Percentiles rank a stretch among this genome's conserved stretches.
These are phyloP conservation scores for Cynanchum wilfordii DNA, from an alignment of 257 asterid genomes.

Conservation along the genomic window DNA sequence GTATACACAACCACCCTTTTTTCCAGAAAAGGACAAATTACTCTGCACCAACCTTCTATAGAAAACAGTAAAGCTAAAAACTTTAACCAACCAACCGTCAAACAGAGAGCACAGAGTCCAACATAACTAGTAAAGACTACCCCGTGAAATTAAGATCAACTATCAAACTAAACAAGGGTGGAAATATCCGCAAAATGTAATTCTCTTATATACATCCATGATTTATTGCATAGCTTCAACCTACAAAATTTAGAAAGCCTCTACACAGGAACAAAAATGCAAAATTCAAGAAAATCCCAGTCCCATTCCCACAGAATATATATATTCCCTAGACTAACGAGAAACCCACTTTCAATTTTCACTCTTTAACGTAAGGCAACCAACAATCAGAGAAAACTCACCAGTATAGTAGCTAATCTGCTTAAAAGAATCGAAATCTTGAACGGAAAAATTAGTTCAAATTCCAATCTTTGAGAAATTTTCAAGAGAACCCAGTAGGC, in stretches of 20 bases:
- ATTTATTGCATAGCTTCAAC: not conserved
- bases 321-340: too few relatives aligned
- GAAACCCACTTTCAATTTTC: slow-evolving; percentile 3
- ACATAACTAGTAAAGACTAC: not conserved
- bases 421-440: not conserved
- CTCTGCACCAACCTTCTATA: not conserved
- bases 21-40: not conserved
- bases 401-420: slow-evolving; percentile 19
- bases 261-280: not conserved
- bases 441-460: not conserved
- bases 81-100: not conserved
- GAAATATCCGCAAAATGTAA: not conserved
- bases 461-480: not conserved
- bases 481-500: not conserved
- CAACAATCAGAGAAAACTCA: slow-evolving; percentile 9
- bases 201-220: too few relatives aligned
- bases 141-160: not conserved
- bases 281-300: not conserved
- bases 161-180: not conserved
- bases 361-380: not conserved
- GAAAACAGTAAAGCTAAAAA: not conserved
- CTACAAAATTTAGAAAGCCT: not conserved
- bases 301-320: not conserved
- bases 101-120: not conserved
- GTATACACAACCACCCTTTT: not conserved